Evolutionary conservation across 371 early-diverging fungal species (phyloP), one percentile per base, ranked within the genome.

Genomic region (Apophysomyces sp.): DNA sequence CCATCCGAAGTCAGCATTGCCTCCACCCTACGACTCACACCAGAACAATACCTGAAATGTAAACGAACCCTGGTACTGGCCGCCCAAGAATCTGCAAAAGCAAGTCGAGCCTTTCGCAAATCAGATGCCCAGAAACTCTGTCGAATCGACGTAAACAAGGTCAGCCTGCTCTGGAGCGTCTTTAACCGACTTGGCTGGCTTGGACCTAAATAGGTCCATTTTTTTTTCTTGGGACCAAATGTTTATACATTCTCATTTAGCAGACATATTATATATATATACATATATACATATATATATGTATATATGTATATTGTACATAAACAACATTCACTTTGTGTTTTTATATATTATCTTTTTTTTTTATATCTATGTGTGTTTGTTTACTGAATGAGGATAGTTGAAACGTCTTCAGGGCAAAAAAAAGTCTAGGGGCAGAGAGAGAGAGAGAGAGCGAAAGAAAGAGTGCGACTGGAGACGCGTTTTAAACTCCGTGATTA

Each of bases 21-120:
- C 29, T 87, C 89, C 15, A 85, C 84, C 0, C 74, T 90, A 56
- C 87, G 91, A 40, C 75, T 90, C 21, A 80, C 83, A 12, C 91
- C 91, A 2, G 86, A 86, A 32, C 89, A 89, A 66, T 90, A 88
- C 58, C 61, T 90, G 9, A 75, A 74, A 54, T 81, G 81, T 34
- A 81, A 81, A 55, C 76, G 78, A 30, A 68, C 74, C 2, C 62
- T 77, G 49, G 59, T 78, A 2, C 57, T 76, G 3, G 74, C 71
- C 1, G 81, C 81, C 8, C 67, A 74, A 30, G 65, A 68, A 32
- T 68, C 70, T 8, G 18, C 34, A 30, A 64, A 73, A 27, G 55
- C 58, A 1, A 52, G 65, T 16, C 16, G 63, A n/a, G 57, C 73
- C 9, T 76, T 81, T 57, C 63, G 81, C 26, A 78, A 74, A 60